phyloP scores from a whole-genome alignment of 768 basidiomycete genomes.

The Mycena rosella region DNA sequence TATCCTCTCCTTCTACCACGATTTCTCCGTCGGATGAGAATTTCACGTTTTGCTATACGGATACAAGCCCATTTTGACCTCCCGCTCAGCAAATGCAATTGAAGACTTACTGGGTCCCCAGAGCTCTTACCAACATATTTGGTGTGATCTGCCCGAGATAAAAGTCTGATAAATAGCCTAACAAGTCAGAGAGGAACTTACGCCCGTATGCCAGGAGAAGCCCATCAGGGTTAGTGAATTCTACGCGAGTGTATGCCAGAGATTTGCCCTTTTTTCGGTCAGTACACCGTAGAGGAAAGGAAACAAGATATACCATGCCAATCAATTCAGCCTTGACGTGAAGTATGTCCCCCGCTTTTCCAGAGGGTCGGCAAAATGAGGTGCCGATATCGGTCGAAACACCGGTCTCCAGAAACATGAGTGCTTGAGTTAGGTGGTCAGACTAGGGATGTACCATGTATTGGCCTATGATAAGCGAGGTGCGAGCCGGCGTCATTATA shows the following conservation, averaged over 20 bases:
- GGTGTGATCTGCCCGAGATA: conserved; percentile 73
- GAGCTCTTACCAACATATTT: conserved; percentile 86
- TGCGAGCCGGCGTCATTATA: too few relatives aligned
- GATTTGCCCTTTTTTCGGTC: conserved; percentile 67
- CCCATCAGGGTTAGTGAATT: conserved; percentile 75
- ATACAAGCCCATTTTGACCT: not conserved
- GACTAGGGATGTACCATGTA: conserved; percentile 61
- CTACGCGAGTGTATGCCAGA: conserved; percentile 84
- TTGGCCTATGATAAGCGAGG: too few relatives aligned
- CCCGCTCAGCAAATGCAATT: not conserved
- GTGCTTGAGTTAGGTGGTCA: not conserved
- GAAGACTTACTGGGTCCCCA: conserved; percentile 51
- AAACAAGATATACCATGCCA: conserved; percentile 66
- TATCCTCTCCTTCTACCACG: conserved; percentile 74
- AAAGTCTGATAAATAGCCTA: conserved; percentile 14
- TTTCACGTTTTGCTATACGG: conserved; percentile 74
- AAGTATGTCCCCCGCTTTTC: conserved; percentile 76
- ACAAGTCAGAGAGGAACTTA: conserved; percentile 51
- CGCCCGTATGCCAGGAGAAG: conserved; percentile 87
- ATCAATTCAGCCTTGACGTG: conserved; percentile 74
- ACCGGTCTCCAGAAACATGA: conserved; percentile 60
- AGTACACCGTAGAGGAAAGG: conserved; percentile 6
- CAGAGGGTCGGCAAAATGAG: conserved; percentile 73
- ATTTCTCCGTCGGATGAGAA: conserved; percentile 84
- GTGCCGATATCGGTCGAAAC: conserved; percentile 86